Evolutionary conservation across 2,329 filamentous ascomycete genomes (phyloP), one percentile per base, ranked within the genome.

Genomic region (Helotiales sp.): DNA sequence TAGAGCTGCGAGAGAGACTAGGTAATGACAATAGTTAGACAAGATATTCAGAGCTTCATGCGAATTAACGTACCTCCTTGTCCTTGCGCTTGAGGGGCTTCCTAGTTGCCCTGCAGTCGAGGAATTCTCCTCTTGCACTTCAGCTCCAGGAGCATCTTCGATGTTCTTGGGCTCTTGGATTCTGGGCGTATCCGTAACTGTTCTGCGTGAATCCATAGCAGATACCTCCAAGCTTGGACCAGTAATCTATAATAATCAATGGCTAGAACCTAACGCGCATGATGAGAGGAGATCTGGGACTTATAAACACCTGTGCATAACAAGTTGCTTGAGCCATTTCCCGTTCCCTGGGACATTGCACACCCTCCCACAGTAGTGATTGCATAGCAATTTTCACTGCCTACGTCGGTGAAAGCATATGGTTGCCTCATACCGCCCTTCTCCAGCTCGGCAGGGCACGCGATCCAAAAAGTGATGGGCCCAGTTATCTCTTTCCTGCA

Each of bases 161-260:
- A n/a, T n/a, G n/a, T n/a, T n/a, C n/a, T n/a, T 48, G 52, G 58
- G 24, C 38, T 50, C 42, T 38, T 19, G 24, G 33, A 22, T 34
- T 25, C 22, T 52, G 4, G 53, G 31, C 38, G 42, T 19, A 40
- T 50, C 42, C 31, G 27, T 13, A 24, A 38, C 25, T 34, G 40
- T 49, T 29, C 59, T 64, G 51, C 59, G 58, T 34, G 61, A 31
- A 54, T 33, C 52, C 63, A 61, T 62, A n/a, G n/a, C n/a, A n/a
- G n/a, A 27, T 34, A 33, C 12, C 19, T 30, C 6, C 50, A 40
- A 25, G 47, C 34, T 52, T 33, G 9, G 10, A 24, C 8, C 42
- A 46, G 44, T 29, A 27, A 50, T 50, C 24, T 33, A 42, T 47
- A 13, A 29, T 44, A 34, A 15, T 46, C 52, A 59, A 42, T 47